Evolutionary conservation across 495 filamentous ascomycete species (phyloP), one percentile per base, ranked within the genome.

Genomic region (Cercophora newfieldiana): DNA sequence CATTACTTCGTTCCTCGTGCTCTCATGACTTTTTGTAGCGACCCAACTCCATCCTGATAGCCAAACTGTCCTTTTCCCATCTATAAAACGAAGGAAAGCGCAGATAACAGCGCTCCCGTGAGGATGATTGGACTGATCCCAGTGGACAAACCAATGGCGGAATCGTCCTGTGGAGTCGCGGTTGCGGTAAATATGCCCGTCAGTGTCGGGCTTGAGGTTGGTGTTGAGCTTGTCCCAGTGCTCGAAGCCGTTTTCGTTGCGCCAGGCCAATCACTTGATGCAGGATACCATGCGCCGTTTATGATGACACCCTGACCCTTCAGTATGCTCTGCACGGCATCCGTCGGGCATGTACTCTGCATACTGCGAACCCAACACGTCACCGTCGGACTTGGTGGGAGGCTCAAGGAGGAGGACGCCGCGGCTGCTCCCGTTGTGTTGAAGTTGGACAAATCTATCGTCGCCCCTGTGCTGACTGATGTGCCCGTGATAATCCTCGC

Each of bases 341-440:
- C 80, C 2, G 74, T 53, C 3, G 72, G 81, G 68, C 89, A 91
- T 3, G 85, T 85, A 7, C 67, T 67, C 2, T 64, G 61, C 18
- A 86, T 77, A 59, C 75, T 75, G 47, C 88, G 81, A 7, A 90
- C 63, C 75, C 81, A 91, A 72, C 89, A 91, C 10, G 81, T 86
- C 7, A 77, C 74, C n/a, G 71, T 66, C 6, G 77, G 77, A 53
- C 74, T 78, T 1, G 61, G 28, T 0, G 84, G 83, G 2, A 83
- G 65, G 14, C 65, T 78, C 59, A 82, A 77, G 2, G 74, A 78
- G 49, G 78, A 72, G 3, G 78, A 82, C 2, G 87, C 77, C 63
- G 83, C 82, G 22, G 72, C 58, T 6, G 80, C 73, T 5, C 89
- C 89, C 8, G 76, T 79, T 7, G 83, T 88, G 64, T 77, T 78